A percentile compares a stretch with the other conserved stretches of the same genome.
Conservation (phyloP, 345 rosid genomes). For the Boechera stricta region DNA sequence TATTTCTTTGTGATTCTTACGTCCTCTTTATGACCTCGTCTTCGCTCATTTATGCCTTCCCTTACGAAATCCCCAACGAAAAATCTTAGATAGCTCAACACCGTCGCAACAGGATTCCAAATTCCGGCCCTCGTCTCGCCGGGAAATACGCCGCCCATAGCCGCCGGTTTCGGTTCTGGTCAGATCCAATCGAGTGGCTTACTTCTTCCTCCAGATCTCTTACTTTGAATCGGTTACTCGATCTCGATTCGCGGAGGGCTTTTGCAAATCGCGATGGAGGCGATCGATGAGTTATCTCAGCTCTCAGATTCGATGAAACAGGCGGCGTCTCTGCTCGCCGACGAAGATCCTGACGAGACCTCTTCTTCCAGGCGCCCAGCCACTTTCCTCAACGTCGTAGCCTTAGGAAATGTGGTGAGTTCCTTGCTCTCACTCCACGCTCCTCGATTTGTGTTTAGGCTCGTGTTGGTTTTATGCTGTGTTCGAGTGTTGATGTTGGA, state of each 20-base stretch:
- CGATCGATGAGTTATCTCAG: conserved; percentile 89
- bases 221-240: conserved; percentile 29
- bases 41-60: conserved; percentile 5
- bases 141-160: conserved; percentile 10
- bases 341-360: conserved; percentile 81
- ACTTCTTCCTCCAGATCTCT: conserved; percentile 42
- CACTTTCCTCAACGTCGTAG: conserved; percentile 82
- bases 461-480: conserved; percentile 3
- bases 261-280: conserved; percentile 66
- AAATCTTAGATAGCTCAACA: conserved; percentile 18
- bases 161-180: conserved; percentile 21
- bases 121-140: conserved; percentile 31
- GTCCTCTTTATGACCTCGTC: conserved; percentile 41
- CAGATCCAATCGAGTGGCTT: conserved; percentile 39
- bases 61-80: conserved; percentile 12
- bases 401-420: conserved; percentile 91
- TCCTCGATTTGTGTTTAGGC: neutral
- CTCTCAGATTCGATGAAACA: conserved; percentile 92
- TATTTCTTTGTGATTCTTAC: conserved; percentile 24
- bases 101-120: conserved; percentile 27
- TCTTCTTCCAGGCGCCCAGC: conserved; percentile 68
- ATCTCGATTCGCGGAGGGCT: conserved; percentile 30
- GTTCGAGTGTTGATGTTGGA: conserved; percentile 30
- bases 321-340: conserved; percentile 88
- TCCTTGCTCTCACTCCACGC: neutral